These are phyloP conservation scores for Rubia occidens DNA, from an alignment of 305 asterid genomes.

Conservation along the genomic window DNA sequence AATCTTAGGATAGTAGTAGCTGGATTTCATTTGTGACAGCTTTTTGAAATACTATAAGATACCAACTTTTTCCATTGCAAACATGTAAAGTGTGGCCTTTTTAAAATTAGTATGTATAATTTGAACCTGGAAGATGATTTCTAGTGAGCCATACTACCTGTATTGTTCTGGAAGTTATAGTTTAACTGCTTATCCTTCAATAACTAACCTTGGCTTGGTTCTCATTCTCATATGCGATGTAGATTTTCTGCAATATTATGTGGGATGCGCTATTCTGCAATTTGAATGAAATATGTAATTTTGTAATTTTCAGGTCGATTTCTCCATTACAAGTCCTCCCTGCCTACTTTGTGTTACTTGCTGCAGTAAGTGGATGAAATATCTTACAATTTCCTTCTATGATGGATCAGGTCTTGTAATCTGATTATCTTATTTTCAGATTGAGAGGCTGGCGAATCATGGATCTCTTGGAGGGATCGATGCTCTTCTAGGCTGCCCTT, in stretches of 20 bases:
- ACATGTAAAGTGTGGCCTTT: neutral
- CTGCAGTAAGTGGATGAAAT: slow-evolving; percentile 47
- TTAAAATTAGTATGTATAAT: neutral
- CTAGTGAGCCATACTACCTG: neutral
- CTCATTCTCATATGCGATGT: neutral
- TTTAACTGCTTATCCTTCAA: neutral
- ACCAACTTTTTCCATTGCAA: neutral
- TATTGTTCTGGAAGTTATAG: neutral
- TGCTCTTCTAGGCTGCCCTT: slow-evolving; percentile 92
- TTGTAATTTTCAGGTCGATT: slow-evolving; percentile 40
- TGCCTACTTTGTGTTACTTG: slow-evolving; percentile 56
- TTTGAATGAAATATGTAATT: slow-evolving; percentile 1
- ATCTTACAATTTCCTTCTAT: slow-evolving; percentile 12
- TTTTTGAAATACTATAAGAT: neutral
- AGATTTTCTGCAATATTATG: neutral
- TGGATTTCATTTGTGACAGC: neutral
- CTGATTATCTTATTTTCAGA: slow-evolving; percentile 33
- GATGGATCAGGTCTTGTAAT: slow-evolving; percentile 17
- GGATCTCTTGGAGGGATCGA: slow-evolving; percentile 88
- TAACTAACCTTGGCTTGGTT: slow-evolving; percentile 4
- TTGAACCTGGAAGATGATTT: neutral
- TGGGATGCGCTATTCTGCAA: neutral
- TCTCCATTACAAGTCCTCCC: slow-evolving; percentile 77
- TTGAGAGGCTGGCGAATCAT: slow-evolving; percentile 65
- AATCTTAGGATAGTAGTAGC: neutral